Evolutionary conservation across 2,329 filamentous ascomycete species (phyloP), one percentile per base, ranked within the genome.

Genomic region (Metarhizium guizhouense): DNA sequence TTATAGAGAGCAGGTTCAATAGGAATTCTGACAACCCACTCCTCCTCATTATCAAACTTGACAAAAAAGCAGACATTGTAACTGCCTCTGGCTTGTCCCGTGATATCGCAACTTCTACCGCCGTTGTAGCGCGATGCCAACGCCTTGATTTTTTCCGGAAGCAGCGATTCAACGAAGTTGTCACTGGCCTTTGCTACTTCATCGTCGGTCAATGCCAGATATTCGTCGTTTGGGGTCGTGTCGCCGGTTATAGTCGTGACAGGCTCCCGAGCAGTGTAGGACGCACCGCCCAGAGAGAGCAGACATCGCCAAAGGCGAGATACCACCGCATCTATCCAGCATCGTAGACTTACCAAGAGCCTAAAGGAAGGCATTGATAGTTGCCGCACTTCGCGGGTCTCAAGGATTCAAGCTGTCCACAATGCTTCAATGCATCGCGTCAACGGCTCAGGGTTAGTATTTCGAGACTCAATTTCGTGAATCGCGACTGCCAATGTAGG

Each of bases 1-100:
- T 53, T 53, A 25, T 40, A 25, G 16, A 48, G 40, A n/a, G 45
- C 52, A 47, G 52, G 52, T 40, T 47, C 52, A 48, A 53, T 53
- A 4, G 52, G 52, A 48, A 53, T 53, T 30, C 52, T 48, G 16
- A 53, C 40, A 25, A 47, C 42, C 52, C 52, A 48, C 11, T 32
- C 32, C 14, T 34, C 52, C 6, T 48, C 29, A 16, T 53, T 30
- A 36, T 53, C 38, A 25, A 56, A 62, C 40, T 59, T 53, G 54
- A 65, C 54, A 18, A 62, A 63, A 55, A 61, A 63, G 51, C 63
- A 63, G 45, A 57, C 57, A 53, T 65, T 64, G 49, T 61, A 64
- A 54, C 62, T 64, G 25, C 63, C 60, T 52, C 49, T 61, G 10
- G 54, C 48, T 47, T 52, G 56, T 13, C 54, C 55, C 18, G 57